A percentile compares a stretch with the other conserved stretches of the same genome.
These are phyloP conservation scores for Coprinopsis sp. DNA, from an alignment of 768 basidiomycete genomes.

Conservation along the genomic window DNA sequence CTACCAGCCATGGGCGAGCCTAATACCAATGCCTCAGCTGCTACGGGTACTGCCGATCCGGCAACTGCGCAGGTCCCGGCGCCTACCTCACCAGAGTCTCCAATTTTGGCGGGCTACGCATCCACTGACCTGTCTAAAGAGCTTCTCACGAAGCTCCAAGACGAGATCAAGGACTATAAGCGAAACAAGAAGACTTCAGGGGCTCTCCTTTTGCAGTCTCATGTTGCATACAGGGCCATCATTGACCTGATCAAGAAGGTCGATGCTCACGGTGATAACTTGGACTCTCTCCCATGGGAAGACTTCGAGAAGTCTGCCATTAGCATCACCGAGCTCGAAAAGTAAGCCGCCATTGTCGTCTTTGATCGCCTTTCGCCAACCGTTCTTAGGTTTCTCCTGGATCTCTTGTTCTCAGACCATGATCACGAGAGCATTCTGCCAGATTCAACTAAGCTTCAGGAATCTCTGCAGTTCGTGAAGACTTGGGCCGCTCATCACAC, in stretches of 20 bases:
- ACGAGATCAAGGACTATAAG: constrained; percentile 11
- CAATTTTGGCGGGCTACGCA: too few relatives aligned
- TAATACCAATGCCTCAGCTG: too few relatives aligned
- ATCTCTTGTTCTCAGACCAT: too few relatives aligned
- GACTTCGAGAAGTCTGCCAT: background rate
- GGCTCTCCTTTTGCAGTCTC: constrained; percentile 16
- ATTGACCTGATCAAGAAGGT: background rate
- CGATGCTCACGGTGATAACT: background rate
- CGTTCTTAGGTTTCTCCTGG: background rate
- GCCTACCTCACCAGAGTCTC: too few relatives aligned
- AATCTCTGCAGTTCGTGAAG: too few relatives aligned
- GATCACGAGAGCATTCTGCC: too few relatives aligned
- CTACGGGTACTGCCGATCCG: too few relatives aligned
- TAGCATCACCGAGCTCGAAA: background rate
- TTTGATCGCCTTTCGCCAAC: background rate
- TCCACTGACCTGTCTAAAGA: constrained; percentile 18
- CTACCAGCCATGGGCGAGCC: too few relatives aligned
- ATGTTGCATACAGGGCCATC: constrained; percentile 14
- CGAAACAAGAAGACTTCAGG: constrained; percentile 15
- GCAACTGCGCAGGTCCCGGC: too few relatives aligned
- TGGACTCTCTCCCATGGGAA: background rate
- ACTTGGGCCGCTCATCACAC: too few relatives aligned
- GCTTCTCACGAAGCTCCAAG: constrained; percentile 15
- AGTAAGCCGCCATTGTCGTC: too few relatives aligned
- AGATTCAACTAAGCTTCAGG: too few relatives aligned